Percentiles rank a stretch among this genome's conserved stretches.
Conservation (phyloP, 2,329 filamentous ascomycete genomes). For the Pseudogymnoascus sp. region DNA sequence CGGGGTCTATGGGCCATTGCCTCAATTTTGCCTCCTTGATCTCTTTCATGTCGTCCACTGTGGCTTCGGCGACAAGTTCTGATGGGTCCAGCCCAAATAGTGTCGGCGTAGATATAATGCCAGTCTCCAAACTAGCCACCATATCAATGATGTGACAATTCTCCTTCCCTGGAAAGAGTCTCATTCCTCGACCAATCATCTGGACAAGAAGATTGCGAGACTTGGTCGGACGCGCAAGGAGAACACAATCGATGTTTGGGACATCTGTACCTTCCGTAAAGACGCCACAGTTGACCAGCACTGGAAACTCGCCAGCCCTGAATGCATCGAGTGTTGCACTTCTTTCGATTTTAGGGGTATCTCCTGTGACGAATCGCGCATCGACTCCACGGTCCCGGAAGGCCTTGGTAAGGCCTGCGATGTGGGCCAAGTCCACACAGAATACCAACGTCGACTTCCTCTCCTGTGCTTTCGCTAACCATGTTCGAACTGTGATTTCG, state of each 20-base stretch:
- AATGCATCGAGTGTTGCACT: constrained; percentile 69
- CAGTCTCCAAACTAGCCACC: constrained; percentile 76
- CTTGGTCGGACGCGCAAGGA: constrained; percentile 80
- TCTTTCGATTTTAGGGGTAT: constrained; percentile 64
- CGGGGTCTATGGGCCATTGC: not conserved
- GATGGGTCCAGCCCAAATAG: constrained; percentile 85
- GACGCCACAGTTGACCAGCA: constrained; percentile 89
- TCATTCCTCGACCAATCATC: constrained; percentile 95
- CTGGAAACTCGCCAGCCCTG: constrained; percentile 67
- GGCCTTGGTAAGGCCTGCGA: constrained; percentile 62
- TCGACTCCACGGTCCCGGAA: constrained; percentile 76
- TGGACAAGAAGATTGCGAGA: constrained; percentile 92
- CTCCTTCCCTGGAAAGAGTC: constrained; percentile 69
- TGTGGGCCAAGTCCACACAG: constrained; percentile 84
- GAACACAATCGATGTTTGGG: constrained; percentile 89
- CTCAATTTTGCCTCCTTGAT: constrained; percentile 24
- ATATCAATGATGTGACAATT: constrained; percentile 96
- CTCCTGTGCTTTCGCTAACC: constrained; percentile 66
- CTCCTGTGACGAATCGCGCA: constrained; percentile 78
- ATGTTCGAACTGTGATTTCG: constrained; percentile 75
- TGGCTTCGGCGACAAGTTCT: constrained; percentile 64
- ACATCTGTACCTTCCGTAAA: constrained; percentile 98
- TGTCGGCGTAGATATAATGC: constrained; percentile 84
- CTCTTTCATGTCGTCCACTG: constrained; percentile 53
- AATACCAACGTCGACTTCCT: constrained; percentile 87